Evolutionary conservation across 2,329 filamentous ascomycete species (phyloP).

Genomic region (Paradendryphiella salina): DNA sequence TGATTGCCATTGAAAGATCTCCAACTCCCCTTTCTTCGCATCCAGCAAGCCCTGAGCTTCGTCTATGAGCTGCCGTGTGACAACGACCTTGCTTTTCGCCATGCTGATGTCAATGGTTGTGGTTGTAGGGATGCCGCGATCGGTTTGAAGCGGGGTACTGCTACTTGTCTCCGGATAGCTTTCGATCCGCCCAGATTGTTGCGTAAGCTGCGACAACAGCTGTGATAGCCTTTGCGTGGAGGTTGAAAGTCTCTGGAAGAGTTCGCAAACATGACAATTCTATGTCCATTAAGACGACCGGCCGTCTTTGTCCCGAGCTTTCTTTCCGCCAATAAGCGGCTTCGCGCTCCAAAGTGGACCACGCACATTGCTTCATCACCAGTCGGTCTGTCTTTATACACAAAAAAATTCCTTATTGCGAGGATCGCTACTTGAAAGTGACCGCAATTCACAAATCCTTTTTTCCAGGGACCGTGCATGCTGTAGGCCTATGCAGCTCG

Average conservation of each 20-base stretch:
- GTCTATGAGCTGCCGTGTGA: constrained; percentile 33
- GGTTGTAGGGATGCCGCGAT: constrained; percentile 16
- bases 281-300: neutral
- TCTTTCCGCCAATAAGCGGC: constrained; percentile 27
- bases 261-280: neutral
- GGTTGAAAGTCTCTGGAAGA: neutral
- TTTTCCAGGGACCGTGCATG: too few relatives aligned
- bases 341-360: neutral
- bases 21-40: constrained; percentile 20
- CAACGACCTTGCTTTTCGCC: constrained; percentile 33
- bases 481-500: too few relatives aligned
- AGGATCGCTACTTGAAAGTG: too few relatives aligned
- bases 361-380: neutral
- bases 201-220: constrained; percentile 15
- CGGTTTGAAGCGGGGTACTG: constrained; percentile 24
- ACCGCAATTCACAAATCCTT: too few relatives aligned
- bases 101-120: constrained; percentile 20
- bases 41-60: constrained; percentile 30
- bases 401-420: too few relatives aligned
- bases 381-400: too few relatives aligned
- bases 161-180: neutral
- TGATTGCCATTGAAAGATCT: constrained; percentile 37
- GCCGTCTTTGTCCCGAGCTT: constrained; percentile 19
- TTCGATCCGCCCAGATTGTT: neutral
- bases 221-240: constrained; percentile 17